These are phyloP conservation scores for Globisporangium emineosum DNA, from an alignment of 352 stramenopile genomes.

Conservation along the genomic window DNA sequence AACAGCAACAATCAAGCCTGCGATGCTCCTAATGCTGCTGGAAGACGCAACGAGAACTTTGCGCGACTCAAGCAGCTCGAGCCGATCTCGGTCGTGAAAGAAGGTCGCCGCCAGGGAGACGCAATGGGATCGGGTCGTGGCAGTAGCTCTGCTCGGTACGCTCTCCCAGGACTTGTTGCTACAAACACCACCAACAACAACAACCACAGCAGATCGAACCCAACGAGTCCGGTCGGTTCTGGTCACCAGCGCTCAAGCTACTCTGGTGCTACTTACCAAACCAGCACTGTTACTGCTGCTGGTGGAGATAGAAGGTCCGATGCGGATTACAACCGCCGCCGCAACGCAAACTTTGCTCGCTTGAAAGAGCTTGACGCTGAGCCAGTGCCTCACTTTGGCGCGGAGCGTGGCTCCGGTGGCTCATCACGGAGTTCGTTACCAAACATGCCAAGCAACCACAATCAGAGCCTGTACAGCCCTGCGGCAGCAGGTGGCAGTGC, in stretches of 20 bases:
- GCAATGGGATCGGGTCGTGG: background rate
- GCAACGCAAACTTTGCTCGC: conserved; percentile 9
- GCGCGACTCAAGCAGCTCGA: conserved; percentile 7
- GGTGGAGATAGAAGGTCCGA: conserved; percentile 3
- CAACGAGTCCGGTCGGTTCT: background rate
- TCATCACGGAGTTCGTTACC: conserved; percentile 8
- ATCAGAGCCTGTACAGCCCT: background rate
- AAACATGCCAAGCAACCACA: conserved; percentile 3
- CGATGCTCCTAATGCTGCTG: background rate
- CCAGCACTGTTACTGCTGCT: background rate
- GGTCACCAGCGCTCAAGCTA: background rate
- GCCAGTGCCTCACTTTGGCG: background rate
- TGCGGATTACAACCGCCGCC: conserved; percentile 2
- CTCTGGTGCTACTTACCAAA: background rate
- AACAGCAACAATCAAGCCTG: background rate
- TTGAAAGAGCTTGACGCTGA: conserved; percentile 12
- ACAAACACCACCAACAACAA: background rate
- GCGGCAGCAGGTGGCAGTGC: background rate
- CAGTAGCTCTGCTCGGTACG: background rate
- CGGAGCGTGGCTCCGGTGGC: background rate
- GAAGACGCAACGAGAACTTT: background rate
- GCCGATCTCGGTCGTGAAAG: conserved; percentile 5
- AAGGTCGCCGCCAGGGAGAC: conserved; percentile 5
- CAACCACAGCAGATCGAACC: conserved; percentile 6
- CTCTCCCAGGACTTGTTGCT: background rate